phyloP scores from a whole-genome alignment of 805 yeast genomes.

The Zygoascus ofunaensis region DNA sequence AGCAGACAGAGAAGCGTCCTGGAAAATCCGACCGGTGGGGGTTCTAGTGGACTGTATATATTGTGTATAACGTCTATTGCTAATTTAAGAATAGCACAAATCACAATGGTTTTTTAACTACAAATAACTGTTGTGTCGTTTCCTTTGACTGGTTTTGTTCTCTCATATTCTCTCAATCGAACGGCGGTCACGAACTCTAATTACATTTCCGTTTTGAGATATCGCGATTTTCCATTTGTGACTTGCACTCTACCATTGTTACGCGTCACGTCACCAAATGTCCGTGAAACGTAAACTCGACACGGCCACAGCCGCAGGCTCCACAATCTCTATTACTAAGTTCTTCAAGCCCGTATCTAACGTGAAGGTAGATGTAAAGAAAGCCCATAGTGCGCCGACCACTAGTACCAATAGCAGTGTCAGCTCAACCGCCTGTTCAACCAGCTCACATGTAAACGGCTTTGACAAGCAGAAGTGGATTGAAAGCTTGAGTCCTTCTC shows the following conservation, averaged over 20 bases:
- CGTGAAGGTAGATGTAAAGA: constrained; percentile 3
- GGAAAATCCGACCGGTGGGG: not conserved
- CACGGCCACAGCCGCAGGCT: constrained; percentile 6
- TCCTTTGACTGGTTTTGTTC: no score
- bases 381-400: constrained; percentile 1
- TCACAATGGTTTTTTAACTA: no score
- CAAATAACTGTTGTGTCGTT: no score
- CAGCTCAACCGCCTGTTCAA: constrained; percentile 1
- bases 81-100: no score
- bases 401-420: constrained; percentile 8
- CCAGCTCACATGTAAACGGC: not conserved
- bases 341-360: constrained; percentile 14
- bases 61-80: no score
- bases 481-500: constrained; percentile 37
- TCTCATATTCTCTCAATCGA: no score
- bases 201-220: not conserved
- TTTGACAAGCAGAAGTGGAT: constrained; percentile 50
- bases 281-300: constrained; percentile 15
- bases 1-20: no score
- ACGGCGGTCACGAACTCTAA: no score
- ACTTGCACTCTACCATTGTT: not conserved
- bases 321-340: constrained; percentile 9
- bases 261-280: not conserved
- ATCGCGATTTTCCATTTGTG: not conserved
- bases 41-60: no score